Evolutionary conservation across 2,329 filamentous ascomycete species (phyloP).

Genomic region (Malbranchea cinnamomea): DNA sequence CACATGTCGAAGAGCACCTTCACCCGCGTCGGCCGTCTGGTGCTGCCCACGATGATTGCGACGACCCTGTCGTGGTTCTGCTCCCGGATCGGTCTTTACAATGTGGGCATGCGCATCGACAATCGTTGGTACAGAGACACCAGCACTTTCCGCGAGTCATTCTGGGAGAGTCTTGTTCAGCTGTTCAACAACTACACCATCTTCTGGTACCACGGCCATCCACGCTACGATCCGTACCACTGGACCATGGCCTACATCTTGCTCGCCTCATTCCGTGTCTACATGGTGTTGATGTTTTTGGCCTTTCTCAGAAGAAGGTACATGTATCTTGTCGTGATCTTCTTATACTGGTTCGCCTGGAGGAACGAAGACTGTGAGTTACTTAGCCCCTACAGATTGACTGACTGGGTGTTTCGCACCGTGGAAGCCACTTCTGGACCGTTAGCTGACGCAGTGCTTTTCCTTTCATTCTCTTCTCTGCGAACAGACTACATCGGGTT

Average conservation of each 20-base stretch:
- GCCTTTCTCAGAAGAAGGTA: conserved; percentile 31
- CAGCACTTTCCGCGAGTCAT: conserved; percentile 27
- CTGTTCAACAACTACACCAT: conserved; percentile 32
- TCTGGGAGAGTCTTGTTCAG: conserved; percentile 31
- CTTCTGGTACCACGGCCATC: conserved; percentile 37
- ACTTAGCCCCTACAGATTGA: too few species aligned
- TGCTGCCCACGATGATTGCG: conserved; percentile 38
- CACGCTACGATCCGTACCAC: conserved; percentile 40
- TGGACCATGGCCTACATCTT: conserved; percentile 35
- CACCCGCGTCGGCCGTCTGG: conserved; percentile 36
- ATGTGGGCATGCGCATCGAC: conserved; percentile 33
- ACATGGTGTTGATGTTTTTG: conserved; percentile 28
- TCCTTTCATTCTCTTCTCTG: too few species aligned
- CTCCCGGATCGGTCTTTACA: conserved; percentile 35
- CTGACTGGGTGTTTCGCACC: too few species aligned
- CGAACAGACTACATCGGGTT: conserved; percentile 12
- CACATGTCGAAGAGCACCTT: conserved; percentile 40
- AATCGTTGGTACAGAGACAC: conserved; percentile 38
- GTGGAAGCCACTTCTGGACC: too few species aligned
- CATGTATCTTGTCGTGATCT: conserved; percentile 25
- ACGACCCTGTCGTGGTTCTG: conserved; percentile 36
- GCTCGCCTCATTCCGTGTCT: conserved; percentile 28
- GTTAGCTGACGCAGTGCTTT: too few species aligned
- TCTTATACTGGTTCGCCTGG: conserved; percentile 28
- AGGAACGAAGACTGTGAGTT: conserved; percentile 12